Conservation (phyloP, 2,329 filamentous ascomycete genomes). For the Sclerotinia sclerotiorum region DNA sequence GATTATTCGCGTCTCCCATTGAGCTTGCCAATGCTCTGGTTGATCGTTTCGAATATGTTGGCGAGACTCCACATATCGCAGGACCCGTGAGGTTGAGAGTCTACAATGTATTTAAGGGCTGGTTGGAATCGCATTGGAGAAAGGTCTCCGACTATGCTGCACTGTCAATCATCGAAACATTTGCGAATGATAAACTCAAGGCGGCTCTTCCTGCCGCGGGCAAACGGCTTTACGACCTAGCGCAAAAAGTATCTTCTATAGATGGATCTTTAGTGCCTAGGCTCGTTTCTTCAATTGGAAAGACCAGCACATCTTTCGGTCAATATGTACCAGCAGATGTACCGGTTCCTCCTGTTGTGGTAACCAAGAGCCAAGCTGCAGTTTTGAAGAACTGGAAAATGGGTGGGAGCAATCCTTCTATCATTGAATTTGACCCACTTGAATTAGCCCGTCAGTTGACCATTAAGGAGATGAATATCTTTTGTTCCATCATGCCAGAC, state of each 20-base stretch:
- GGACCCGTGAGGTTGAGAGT: slow-evolving; percentile 83
- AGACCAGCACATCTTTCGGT: slow-evolving; percentile 74
- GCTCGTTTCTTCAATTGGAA: slow-evolving; percentile 81
- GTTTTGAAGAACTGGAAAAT: slow-evolving; percentile 72
- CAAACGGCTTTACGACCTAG: slow-evolving; percentile 75
- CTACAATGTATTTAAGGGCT: slow-evolving; percentile 96
- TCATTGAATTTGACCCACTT: slow-evolving; percentile 87
- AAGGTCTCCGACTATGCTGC: slow-evolving; percentile 76
- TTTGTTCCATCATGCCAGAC: slow-evolving; percentile 87
- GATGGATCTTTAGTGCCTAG: slow-evolving; percentile 78
- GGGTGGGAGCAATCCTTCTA: slow-evolving; percentile 66
- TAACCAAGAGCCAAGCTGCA: slow-evolving; percentile 75
- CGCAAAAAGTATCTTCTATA: slow-evolving; percentile 72
- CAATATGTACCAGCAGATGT: slow-evolving; percentile 70
- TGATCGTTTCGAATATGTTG: slow-evolving; percentile 89
- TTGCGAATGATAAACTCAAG: slow-evolving; percentile 72
- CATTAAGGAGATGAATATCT: slow-evolving; percentile 85
- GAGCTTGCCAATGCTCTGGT: slow-evolving; percentile 81
- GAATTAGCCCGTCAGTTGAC: slow-evolving; percentile 92
- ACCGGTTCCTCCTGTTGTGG: slow-evolving; percentile 65
- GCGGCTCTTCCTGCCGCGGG: slow-evolving; percentile 72
- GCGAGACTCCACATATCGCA: slow-evolving; percentile 71
- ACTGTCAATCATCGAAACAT: slow-evolving; percentile 72
- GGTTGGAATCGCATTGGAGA: slow-evolving; percentile 95
- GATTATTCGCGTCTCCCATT: slow-evolving; percentile 80